phyloP scores from a whole-genome alignment of 2,329 filamentous ascomycete genomes.

The Didymella arachidicola region DNA sequence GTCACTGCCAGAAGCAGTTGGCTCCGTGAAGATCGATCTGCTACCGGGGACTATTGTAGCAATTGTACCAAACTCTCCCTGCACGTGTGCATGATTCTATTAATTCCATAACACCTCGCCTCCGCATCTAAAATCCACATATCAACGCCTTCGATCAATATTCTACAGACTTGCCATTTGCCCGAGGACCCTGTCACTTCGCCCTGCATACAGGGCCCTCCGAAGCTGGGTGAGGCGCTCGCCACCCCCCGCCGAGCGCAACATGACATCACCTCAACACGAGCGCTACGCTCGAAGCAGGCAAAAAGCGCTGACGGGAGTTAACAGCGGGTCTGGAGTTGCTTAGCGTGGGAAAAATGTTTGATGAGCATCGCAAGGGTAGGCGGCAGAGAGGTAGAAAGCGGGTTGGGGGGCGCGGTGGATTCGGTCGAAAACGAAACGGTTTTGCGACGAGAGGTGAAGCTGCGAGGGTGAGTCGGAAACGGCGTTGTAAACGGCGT shows the following conservation, averaged over 20 bases:
- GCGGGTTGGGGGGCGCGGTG: neutral
- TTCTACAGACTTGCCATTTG: neutral
- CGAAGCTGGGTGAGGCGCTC: neutral
- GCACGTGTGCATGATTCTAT: neutral
- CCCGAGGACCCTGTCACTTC: neutral
- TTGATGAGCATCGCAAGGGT: neutral
- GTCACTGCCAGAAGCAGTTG: slow-evolving; percentile 8
- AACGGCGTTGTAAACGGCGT: neutral
- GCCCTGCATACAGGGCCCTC: slow-evolving; percentile 3
- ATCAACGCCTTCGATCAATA: neutral
- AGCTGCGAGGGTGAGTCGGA: neutral
- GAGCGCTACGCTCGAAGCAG: slow-evolving; percentile 3
- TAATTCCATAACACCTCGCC: neutral
- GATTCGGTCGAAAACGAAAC: slow-evolving; percentile 12
- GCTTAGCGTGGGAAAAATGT: neutral
- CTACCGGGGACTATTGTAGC: slow-evolving; percentile 2
- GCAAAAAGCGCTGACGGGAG: slow-evolving; percentile 8
- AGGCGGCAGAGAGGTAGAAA: neutral
- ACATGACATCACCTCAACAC: slow-evolving; percentile 6
- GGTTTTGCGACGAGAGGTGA: slow-evolving; percentile 2
- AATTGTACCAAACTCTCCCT: neutral
- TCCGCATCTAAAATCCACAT: neutral
- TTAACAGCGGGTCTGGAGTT: slow-evolving; percentile 5
- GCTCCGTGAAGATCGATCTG: slow-evolving; percentile 5
- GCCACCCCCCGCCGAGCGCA: neutral